Conservation (phyloP, 352 stramenopile genomes). For the Phytophthora colocasiae region DNA sequence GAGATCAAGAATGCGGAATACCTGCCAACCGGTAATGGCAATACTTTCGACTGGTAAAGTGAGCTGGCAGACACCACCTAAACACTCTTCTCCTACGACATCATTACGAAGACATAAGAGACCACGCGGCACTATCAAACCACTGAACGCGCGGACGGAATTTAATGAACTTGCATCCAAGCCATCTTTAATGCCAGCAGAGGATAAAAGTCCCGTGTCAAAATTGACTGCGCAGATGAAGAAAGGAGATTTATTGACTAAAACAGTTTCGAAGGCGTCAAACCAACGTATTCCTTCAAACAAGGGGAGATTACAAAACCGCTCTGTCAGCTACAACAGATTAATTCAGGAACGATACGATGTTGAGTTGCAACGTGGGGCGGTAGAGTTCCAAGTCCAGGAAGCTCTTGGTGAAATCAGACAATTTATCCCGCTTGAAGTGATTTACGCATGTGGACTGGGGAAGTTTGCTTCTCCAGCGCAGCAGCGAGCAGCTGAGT, state of each 20-base stretch:
- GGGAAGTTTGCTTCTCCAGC: conserved; percentile 69
- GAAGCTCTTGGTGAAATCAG: conserved; percentile 59
- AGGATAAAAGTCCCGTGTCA: not conserved
- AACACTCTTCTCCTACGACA: not conserved
- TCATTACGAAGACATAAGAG: conserved; percentile 12
- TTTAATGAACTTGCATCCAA: not conserved
- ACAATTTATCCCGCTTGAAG: conserved; percentile 66
- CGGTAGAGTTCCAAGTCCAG: conserved; percentile 45
- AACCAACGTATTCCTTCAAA: not conserved
- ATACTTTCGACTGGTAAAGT: not conserved
- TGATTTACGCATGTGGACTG: conserved; percentile 66
- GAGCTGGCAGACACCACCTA: not conserved
- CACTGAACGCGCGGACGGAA: conserved; percentile 10
- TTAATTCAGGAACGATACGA: conserved; percentile 17
- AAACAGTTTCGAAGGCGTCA: not conserved
- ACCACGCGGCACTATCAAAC: conserved; percentile 9
- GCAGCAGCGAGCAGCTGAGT: conserved; percentile 58
- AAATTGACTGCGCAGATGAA: conserved; percentile 8
- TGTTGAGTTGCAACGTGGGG: conserved; percentile 23
- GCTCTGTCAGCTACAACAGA: conserved; percentile 22
- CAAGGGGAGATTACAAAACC: conserved; percentile 6
- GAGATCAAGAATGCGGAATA: conserved; percentile 18
- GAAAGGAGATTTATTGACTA: not conserved
- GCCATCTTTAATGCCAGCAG: not conserved
- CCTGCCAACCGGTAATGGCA: not conserved